Evolutionary conservation across 2,329 filamentous ascomycete species (phyloP).

Genomic region (Trichophyton schoenleinii): DNA sequence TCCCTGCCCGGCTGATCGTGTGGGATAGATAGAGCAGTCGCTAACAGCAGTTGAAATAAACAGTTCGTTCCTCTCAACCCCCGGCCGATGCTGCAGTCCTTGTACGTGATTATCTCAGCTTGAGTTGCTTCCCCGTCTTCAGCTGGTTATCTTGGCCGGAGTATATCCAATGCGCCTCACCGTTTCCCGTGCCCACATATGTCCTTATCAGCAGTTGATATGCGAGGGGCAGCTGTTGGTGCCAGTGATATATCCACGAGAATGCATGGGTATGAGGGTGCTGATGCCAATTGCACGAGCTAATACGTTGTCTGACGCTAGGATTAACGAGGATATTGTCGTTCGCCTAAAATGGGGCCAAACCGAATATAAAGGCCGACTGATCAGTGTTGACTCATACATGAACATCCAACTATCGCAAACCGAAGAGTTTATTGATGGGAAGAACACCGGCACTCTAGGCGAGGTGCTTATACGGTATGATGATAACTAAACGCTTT

Average conservation of each 20-base stretch:
- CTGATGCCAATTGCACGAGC: background rate
- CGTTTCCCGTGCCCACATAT: no score
- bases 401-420: slow-evolving; percentile 94
- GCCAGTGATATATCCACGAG: background rate
- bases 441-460: slow-evolving; percentile 69
- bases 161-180: background rate
- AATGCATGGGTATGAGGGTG: background rate
- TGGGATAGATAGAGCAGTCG: background rate
- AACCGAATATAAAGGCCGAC: slow-evolving; percentile 87
- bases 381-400: slow-evolving; percentile 92
- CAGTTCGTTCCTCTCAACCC: slow-evolving; percentile 91
- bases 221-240: background rate
- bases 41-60: background rate
- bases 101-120: slow-evolving; percentile 45
- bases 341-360: slow-evolving; percentile 97
- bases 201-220: background rate
- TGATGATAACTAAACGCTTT: background rate
- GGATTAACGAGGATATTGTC: slow-evolving; percentile 78
- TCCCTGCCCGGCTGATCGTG: background rate
- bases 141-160: background rate
- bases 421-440: slow-evolving; percentile 84
- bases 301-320: slow-evolving; percentile 22
- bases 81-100: slow-evolving; percentile 85
- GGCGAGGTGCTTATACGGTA: slow-evolving; percentile 89
- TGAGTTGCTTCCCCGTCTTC: background rate